Conservation (phyloP, 2,329 filamentous ascomycete species). For the Penicillium sp. region DNA sequence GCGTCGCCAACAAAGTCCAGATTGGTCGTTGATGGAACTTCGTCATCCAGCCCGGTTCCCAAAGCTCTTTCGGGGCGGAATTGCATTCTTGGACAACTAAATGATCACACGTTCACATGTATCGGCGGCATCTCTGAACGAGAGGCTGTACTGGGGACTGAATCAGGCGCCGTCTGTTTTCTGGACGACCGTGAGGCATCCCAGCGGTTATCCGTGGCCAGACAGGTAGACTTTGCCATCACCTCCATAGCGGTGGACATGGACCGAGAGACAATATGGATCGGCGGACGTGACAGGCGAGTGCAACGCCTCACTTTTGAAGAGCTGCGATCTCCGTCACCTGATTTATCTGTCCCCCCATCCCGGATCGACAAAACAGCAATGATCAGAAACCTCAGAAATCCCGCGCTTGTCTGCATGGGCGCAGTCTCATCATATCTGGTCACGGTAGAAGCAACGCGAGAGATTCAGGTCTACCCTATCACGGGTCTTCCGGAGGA, state of each 20-base stretch:
- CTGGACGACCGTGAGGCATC: constrained; percentile 69
- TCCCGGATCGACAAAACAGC: constrained; percentile 17
- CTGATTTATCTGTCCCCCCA: constrained; percentile 21
- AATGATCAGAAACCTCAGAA: constrained; percentile 24
- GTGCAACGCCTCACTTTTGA: constrained; percentile 44
- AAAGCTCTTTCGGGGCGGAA: constrained; percentile 81
- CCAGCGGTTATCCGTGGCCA: constrained; percentile 63
- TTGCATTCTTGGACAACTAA: constrained; percentile 71
- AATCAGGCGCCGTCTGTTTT: constrained; percentile 82
- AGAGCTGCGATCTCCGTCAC: constrained; percentile 30
- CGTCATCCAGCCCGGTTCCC: constrained; percentile 43
- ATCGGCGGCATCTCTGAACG: constrained; percentile 65
- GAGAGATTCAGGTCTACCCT: constrained; percentile 59
- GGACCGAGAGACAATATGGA: constrained; percentile 54
- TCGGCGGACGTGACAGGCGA: constrained; percentile 62
- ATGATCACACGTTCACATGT: constrained; percentile 79
- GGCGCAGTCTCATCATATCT: constrained; percentile 62
- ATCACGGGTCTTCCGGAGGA: constrained; percentile 41
- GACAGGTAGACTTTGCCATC: constrained; percentile 61
- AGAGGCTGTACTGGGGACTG: constrained; percentile 76
- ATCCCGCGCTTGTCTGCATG: constrained; percentile 55
- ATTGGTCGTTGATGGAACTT: constrained; percentile 38
- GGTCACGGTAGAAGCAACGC: constrained; percentile 68
- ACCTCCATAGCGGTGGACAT: constrained; percentile 58
- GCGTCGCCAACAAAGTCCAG: constrained; percentile 60